Conservation (phyloP, 148 eudicot genomes). For the Fagopyrum homotropicum region DNA sequence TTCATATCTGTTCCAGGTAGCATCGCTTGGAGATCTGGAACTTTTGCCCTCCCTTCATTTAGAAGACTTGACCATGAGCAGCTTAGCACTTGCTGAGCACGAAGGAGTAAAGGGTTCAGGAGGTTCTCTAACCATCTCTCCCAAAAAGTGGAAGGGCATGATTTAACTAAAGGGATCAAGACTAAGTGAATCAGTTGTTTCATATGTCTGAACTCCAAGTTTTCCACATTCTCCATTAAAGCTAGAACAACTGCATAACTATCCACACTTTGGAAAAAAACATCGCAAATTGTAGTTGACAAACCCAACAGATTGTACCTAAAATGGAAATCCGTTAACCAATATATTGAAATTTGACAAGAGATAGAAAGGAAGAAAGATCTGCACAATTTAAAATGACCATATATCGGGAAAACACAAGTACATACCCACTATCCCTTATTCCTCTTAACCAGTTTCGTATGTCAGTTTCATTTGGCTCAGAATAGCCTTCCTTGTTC, state of each 20-base stretch:
- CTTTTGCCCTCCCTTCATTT: constrained; percentile 78
- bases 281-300: constrained; percentile 72
- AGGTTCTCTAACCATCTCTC: constrained; percentile 74
- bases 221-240: constrained; percentile 75
- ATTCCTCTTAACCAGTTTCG: constrained; percentile 94
- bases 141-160: constrained; percentile 71
- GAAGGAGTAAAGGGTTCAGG: constrained; percentile 64
- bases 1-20: constrained; percentile 64
- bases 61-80: constrained; percentile 84
- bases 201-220: constrained; percentile 91
- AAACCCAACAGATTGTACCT: constrained; percentile 94
- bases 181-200: constrained; percentile 79
- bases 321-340: neutral
- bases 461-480: constrained; percentile 70
- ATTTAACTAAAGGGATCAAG: constrained; percentile 62
- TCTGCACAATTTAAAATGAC: neutral
- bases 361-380: neutral
- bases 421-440: constrained; percentile 95
- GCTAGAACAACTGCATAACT: constrained; percentile 49
- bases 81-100: constrained; percentile 59
- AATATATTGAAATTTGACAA: neutral
- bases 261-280: constrained; percentile 68
- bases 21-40: constrained; percentile 73
- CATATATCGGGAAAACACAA: neutral
- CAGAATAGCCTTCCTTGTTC: constrained; percentile 61